Evolutionary conservation across 495 filamentous ascomycete genomes (phyloP).

Genomic region (Aspergillus bridgeri): DNA sequence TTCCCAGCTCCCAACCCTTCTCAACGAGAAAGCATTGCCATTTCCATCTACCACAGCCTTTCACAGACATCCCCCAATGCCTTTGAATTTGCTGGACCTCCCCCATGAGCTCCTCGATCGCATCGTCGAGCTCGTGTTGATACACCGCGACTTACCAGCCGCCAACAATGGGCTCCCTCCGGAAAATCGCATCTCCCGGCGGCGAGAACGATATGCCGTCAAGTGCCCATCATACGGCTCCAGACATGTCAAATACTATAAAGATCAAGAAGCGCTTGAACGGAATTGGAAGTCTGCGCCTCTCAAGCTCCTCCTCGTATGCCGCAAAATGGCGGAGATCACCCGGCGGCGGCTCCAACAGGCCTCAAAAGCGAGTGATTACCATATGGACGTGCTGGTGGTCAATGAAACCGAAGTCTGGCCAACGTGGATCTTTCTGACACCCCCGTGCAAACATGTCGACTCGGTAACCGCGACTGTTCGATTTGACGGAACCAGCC

Average conservation of each 20-base stretch:
- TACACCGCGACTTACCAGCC: not conserved
- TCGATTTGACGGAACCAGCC: slow-evolving; percentile 1
- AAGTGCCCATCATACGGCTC: not conserved
- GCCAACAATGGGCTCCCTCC: not conserved
- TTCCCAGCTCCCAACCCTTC: too few species aligned
- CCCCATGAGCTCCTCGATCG: slow-evolving; percentile 3
- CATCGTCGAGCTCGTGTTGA: slow-evolving; percentile 5
- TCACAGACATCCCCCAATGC: too few species aligned
- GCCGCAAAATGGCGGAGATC: slow-evolving; percentile 1
- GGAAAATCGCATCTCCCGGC: not conserved
- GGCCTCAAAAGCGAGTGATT: not conserved
- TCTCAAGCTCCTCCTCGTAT: not conserved
- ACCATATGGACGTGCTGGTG: not conserved
- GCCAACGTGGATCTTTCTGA: slow-evolving; percentile 2
- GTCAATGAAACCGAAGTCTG: slow-evolving; percentile 4
- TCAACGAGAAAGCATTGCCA: too few species aligned
- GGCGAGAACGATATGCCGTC: not conserved
- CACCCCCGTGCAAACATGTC: not conserved
- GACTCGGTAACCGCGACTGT: not conserved
- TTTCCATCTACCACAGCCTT: too few species aligned
- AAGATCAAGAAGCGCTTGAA: not conserved
- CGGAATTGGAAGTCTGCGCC: not conserved
- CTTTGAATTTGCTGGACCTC: not conserved
- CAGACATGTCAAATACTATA: not conserved
- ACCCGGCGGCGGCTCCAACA: not conserved